Evolutionary conservation across 805 yeast genomes (phyloP).

Genomic region (Candida coleopterorum): DNA sequence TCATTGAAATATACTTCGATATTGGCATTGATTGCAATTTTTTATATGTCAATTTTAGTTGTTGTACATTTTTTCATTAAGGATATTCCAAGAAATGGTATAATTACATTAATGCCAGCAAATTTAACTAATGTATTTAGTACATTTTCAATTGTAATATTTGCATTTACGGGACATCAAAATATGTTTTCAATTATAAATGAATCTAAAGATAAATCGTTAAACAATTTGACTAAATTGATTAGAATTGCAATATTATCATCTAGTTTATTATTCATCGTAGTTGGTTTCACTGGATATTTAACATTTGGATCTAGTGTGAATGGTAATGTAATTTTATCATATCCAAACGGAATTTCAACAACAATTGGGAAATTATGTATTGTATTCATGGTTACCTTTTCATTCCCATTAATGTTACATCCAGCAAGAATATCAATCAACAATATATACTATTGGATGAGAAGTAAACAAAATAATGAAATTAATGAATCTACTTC

Average conservation of each 20-base stretch:
- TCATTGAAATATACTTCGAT: slow-evolving; percentile 83
- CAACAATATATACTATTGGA: slow-evolving; percentile 61
- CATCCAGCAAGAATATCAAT: slow-evolving; percentile 86
- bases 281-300: slow-evolving; percentile 81
- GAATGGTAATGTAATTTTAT: slow-evolving; percentile 71
- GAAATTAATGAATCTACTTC: background rate
- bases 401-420: slow-evolving; percentile 86
- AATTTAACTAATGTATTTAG: slow-evolving; percentile 49
- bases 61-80: slow-evolving; percentile 60
- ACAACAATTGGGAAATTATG: slow-evolving; percentile 77
- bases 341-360: slow-evolving; percentile 62
- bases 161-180: slow-evolving; percentile 95
- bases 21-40: slow-evolving; percentile 76
- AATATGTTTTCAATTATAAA: slow-evolving; percentile 88
- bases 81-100: slow-evolving; percentile 43
- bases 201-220: slow-evolving; percentile 59
- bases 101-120: slow-evolving; percentile 29
- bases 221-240: slow-evolving; percentile 35
- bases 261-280: slow-evolving; percentile 58
- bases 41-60: slow-evolving; percentile 69
- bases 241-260: slow-evolving; percentile 49
- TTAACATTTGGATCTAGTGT: slow-evolving; percentile 81
- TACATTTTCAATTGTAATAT: slow-evolving; percentile 86
- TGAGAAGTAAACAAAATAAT: slow-evolving; percentile 15
- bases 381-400: slow-evolving; percentile 72